Base-by-base conservation (phyloP, 768 basidiomycete genomes). In the Termitomyces sp. region DNA sequence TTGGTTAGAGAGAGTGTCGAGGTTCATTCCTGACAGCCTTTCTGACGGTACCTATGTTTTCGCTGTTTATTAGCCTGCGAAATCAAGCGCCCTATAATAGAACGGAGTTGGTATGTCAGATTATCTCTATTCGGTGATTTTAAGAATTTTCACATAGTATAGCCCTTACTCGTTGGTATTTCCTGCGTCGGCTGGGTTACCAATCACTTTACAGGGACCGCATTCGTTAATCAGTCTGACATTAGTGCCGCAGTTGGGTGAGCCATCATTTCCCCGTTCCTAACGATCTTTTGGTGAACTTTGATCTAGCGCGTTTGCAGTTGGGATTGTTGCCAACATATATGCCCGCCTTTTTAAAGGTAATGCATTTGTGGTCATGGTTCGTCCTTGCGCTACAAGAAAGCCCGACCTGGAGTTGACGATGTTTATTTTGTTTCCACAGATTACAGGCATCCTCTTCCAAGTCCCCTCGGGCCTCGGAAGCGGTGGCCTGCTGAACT, bases 391-490 rank as follows among this genome's bases (percentile, higher is more conserved):
- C 19, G 46, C 26, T 21, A 35, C n/a, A 14, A 26, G 30, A 35
- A 28, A 22, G 24, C 34, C 41, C 32, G 45, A 50, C 9, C 40
- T 34, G 48, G 14, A 28, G 19, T 32, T 32, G 30, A 32, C 30
- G 30, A 32, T 32, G 21, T 14, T 22, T 15, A 21, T 12, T 37
- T 0, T 28, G 8, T 15, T 24, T 17, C n/a, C 12, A 72, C 53
- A 76, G 73, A 85, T 89, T 59, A 88, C 87, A 0, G 90, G 87
- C 22, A 88, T 93, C 46, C 75, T 93, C 15, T 88, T 93, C 72
- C 92, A 93, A 70, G 77, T 93, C 1, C 91, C 90, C 0, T 88
- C 87, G 8, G 91, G 90, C 38, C 77, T 93, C 11, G 83, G 85
- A 8, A 88, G 82, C 43, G 89, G 88, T 11, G 91, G 91, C 30